Evolutionary conservation across 208 protist genomes (phyloP), one percentile per base, ranked within the genome.

Genomic region (Crithidia bombi): DNA sequence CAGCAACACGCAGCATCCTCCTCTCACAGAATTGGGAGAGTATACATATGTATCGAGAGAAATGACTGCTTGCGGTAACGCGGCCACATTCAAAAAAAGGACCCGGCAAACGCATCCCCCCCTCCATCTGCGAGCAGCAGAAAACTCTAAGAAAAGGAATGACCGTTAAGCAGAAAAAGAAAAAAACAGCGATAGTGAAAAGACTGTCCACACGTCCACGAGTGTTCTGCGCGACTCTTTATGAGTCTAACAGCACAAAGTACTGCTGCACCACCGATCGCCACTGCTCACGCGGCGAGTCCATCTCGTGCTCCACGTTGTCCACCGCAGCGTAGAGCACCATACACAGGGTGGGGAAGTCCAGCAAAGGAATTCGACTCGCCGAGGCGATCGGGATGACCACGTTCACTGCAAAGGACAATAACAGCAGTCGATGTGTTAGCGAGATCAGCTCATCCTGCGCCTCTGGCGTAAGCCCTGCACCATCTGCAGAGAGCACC

Each of bases 351-450:
- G 85, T 80, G 4, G 87, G 51, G 62, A 93, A 93, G 58, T 93
- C 87, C 41, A 90, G 63, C 36, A 69, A 15, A 19, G 78, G 36
- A 30, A 93, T 81, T 49, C 74, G 71, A 30, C 85, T 86, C 19
- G 79, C 39, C 12, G 59, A n/a, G 21, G 70, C 57, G 26, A 91
- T 56, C 17, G 87, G 87, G 26, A 93, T 67, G 21, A 91, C 61
- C 25, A 91, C 80, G 28, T 93, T 89, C 63, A 91, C 65, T 6
- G 80, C 73, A 69, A 93, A 78, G 12, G 78, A 78, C 43, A 87
- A 68, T 14, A 89, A 72, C 25, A 82, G 49, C 39, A 75, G 32
- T 46, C 55, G 72, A 32, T 80, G 66, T 39, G 55, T 66, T 32
- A 64, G 49, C 10, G 46, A 12, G 28, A 25, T 9, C 5, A 76